A percentile compares a stretch with the other conserved stretches of the same genome.
Evolutionary conservation across 805 yeast species (phyloP).

Genomic region (Pichia occidentalis): DNA sequence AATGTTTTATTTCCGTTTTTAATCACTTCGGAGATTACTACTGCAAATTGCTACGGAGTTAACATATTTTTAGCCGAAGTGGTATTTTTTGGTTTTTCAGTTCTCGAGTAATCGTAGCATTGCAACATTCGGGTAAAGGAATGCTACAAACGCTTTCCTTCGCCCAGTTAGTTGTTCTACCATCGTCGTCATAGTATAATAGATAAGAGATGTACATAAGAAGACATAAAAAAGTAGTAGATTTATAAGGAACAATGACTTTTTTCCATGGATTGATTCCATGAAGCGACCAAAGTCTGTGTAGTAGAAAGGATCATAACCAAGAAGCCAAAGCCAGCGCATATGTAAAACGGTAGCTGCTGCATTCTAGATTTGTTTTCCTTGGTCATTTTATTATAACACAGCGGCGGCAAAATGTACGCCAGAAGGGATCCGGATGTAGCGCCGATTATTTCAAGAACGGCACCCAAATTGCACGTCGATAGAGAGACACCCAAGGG

Average conservation of each 20-base stretch:
- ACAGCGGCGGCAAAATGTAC: slow-evolving; percentile 82
- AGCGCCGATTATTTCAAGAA: slow-evolving; percentile 85
- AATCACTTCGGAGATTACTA: too few relatives aligned
- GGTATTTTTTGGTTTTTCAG: too few relatives aligned
- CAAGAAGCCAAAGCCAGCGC: slow-evolving; percentile 63
- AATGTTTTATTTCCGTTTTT: too few relatives aligned
- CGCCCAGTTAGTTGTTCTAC: too few relatives aligned
- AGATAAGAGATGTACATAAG: too few relatives aligned
- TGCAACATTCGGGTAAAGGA: too few relatives aligned
- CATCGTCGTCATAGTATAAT: too few relatives aligned
- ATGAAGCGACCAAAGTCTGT: slow-evolving; percentile 54
- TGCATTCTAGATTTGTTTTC: slow-evolving; percentile 34
- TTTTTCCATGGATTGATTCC: slow-evolving; percentile 33
- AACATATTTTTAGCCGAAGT: too few relatives aligned
- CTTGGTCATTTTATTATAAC: slow-evolving; percentile 62
- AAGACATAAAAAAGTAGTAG: background rate
- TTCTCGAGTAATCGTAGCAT: too few relatives aligned
- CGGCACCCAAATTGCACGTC: slow-evolving; percentile 85
- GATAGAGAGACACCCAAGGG: slow-evolving; percentile 72
- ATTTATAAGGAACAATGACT: slow-evolving; percentile 40
- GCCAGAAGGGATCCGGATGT: slow-evolving; percentile 92
- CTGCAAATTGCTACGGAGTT: too few relatives aligned
- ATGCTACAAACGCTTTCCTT: too few relatives aligned
- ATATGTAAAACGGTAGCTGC: slow-evolving; percentile 51
- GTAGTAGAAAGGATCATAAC: slow-evolving; percentile 78